Conservation (phyloP, 2,329 filamentous ascomycete genomes). For the Colletotrichum filicis region DNA sequence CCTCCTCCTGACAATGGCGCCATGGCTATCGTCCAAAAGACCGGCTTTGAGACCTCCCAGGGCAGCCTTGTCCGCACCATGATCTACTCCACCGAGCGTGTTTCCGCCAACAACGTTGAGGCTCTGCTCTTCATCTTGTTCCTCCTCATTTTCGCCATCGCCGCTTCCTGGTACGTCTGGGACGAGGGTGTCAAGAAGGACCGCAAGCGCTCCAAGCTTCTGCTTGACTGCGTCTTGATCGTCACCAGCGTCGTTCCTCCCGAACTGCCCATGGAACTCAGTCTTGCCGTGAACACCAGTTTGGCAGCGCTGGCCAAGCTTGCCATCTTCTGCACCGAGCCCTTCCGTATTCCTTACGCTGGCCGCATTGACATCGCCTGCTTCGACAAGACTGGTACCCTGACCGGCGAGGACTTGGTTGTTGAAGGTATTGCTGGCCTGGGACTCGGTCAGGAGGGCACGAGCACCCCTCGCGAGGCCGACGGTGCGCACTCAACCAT, state of each 20-base stretch:
- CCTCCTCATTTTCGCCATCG: conserved; percentile 93
- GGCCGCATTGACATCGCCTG: conserved; percentile 96
- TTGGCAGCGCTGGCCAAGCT: conserved; percentile 93
- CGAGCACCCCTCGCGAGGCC: conserved; percentile 72
- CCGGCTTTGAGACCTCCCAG: conserved; percentile 98
- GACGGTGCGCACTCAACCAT: conserved; percentile 88
- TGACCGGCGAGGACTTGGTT: conserved; percentile 96
- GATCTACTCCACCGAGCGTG: conserved; percentile 99
- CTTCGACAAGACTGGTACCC: conserved; percentile 97
- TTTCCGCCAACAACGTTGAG: conserved; percentile 98
- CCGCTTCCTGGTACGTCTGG: conserved; percentile 99
- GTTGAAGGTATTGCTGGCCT: conserved; percentile 97
- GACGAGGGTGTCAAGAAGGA: conserved; percentile 94
- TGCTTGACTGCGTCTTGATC: conserved; percentile 97
- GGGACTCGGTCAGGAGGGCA: conserved; percentile 74
- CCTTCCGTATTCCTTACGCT: conserved; percentile 96
- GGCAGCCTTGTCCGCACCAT: conserved; percentile 97
- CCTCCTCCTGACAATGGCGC: conserved; percentile 93
- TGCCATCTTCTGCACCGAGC: conserved; percentile 98
- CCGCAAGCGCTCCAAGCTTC: conserved; percentile 95
- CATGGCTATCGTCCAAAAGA: conserved; percentile 94
- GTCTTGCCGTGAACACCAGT: conserved; percentile 96
- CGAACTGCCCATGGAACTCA: conserved; percentile 97
- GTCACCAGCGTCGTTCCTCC: conserved; percentile 98
- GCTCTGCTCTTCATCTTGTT: conserved; percentile 98